Evolutionary conservation across 164 flowering plant genomes (phyloP).

Genomic region (Pachysandra terminalis): DNA sequence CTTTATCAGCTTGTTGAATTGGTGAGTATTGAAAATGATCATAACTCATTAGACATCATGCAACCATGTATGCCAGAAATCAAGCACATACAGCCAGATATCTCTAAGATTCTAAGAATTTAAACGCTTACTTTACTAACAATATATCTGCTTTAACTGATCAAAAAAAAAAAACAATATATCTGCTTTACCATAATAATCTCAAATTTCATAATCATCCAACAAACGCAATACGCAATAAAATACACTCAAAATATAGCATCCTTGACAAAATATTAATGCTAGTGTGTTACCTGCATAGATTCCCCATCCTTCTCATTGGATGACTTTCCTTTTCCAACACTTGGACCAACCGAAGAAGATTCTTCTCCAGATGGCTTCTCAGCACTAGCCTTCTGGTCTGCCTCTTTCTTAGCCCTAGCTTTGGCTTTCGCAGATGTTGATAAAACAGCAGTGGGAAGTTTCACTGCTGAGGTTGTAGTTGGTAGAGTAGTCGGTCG

Average conservation of each 20-base stretch:
- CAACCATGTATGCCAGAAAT: neutral
- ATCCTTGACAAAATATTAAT: neutral
- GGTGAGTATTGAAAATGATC: neutral
- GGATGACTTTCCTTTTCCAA: conserved; percentile 60
- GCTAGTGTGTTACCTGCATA: conserved; percentile 65
- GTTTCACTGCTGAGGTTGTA: conserved; percentile 78
- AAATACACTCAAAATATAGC: neutral
- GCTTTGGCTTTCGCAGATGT: conserved; percentile 95
- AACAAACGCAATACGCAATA: too few species aligned
- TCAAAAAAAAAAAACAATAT: too few species aligned
- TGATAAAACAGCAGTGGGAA: conserved; percentile 89
- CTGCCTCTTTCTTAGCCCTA: conserved; percentile 92
- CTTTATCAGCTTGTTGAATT: neutral
- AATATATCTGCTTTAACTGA: too few species aligned
- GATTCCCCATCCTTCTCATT: conserved; percentile 79
- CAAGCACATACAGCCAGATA: neutral
- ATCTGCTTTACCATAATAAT: neutral
- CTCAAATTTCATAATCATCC: neutral
- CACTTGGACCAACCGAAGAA: conserved; percentile 33
- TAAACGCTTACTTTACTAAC: neutral
- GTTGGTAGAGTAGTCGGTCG: conserved; percentile 84
- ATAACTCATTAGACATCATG: neutral
- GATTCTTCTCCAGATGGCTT: conserved; percentile 47
- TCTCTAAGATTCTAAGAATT: neutral
- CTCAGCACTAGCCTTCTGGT: conserved; percentile 68